Percentiles rank a stretch among this genome's conserved stretches.
These are phyloP conservation scores for Carex pumila DNA, from an alignment of 176 grass and related monocot species.

Conservation along the genomic window DNA sequence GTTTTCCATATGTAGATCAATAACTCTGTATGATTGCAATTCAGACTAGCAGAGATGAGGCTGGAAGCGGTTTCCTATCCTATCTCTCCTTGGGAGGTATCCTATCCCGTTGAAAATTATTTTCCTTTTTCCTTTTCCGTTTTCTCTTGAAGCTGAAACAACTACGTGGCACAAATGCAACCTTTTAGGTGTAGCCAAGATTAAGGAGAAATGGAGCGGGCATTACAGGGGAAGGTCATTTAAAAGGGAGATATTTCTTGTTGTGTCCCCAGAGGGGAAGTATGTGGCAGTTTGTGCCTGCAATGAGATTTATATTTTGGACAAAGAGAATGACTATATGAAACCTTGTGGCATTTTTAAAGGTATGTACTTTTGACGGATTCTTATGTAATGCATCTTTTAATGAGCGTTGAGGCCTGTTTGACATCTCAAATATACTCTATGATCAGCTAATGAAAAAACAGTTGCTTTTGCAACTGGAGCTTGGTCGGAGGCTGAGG, in stretches of 20 bases:
- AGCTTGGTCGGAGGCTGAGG: slow-evolving; percentile 72
- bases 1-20: neutral
- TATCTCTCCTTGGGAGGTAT: slow-evolving; percentile 68
- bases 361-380: slow-evolving; percentile 27
- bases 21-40: slow-evolving; percentile 14
- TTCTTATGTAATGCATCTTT: neutral
- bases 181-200: slow-evolving; percentile 50
- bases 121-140: neutral
- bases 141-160: neutral
- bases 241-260: slow-evolving; percentile 33
- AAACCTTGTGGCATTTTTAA: slow-evolving; percentile 58
- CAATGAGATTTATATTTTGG: slow-evolving; percentile 53
- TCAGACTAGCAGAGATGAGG: slow-evolving; percentile 27
- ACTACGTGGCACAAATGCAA: neutral
- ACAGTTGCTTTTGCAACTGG: slow-evolving; percentile 51
- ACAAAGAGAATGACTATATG: slow-evolving; percentile 49
- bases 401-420: slow-evolving; percentile 7
- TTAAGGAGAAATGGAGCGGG: slow-evolving; percentile 54
- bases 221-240: slow-evolving; percentile 21
- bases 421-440: slow-evolving; percentile 24
- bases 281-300: slow-evolving; percentile 52
- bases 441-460: slow-evolving; percentile 70
- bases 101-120: neutral
- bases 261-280: slow-evolving; percentile 40
- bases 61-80: slow-evolving; percentile 42